phyloP scores from a whole-genome alignment of 169 alveolate genomes.

The Toxoplasma gondii region DNA sequence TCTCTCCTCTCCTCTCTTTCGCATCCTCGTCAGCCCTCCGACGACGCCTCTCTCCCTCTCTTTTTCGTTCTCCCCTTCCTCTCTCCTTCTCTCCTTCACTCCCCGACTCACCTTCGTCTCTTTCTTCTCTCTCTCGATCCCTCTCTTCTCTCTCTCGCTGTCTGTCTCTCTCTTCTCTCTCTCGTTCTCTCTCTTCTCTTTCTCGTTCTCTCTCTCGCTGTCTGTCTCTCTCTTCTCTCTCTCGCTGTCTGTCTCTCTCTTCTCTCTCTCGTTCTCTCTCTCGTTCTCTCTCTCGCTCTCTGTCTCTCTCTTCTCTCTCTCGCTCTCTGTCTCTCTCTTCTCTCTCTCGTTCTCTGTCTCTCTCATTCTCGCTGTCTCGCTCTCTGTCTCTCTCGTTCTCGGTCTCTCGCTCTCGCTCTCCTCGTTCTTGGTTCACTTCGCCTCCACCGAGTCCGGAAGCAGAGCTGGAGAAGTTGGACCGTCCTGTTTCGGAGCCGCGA shows the following conservation, averaged over 20 bases:
- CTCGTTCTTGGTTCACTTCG: neutral
- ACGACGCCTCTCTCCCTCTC: neutral
- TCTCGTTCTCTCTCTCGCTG: neutral
- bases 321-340: neutral
- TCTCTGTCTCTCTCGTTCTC: neutral
- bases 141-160: neutral
- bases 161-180: neutral
- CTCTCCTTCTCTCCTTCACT: neutral
- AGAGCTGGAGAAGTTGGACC: no score
- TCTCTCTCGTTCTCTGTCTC: neutral
- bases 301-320: neutral
- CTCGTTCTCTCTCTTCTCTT: neutral
- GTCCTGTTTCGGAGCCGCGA: neutral
- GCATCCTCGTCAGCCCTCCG: neutral
- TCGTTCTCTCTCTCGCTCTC: neutral
- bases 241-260: no score
- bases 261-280: neutral
- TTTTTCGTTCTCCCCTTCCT: neutral
- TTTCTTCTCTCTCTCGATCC: neutral
- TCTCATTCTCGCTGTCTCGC: neutral
- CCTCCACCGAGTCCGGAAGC: neutral
- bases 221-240: no score
- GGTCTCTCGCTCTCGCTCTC: slow-evolving; percentile 3
- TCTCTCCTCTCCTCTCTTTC: neutral
- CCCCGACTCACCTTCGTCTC: neutral